Percentiles rank a stretch among this genome's conserved stretches.
Evolutionary conservation across 225 moss, liverwort and hornwort species (phyloP).

Genomic region (Polytrichum commune): DNA sequence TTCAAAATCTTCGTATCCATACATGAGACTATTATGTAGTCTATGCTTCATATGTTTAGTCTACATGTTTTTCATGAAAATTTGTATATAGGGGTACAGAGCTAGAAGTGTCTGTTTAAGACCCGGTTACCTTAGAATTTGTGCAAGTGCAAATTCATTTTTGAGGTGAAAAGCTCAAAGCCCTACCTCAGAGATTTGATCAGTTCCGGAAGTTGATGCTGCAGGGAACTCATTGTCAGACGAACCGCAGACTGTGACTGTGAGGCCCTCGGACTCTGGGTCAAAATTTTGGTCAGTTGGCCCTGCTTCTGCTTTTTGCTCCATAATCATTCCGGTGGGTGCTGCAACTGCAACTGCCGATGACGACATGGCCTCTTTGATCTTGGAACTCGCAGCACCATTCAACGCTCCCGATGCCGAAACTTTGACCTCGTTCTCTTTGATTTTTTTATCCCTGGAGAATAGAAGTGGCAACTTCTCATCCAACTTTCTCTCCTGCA

Average conservation of each 20-base stretch:
- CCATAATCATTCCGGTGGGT: conserved; percentile 61
- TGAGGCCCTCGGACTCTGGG: conserved; percentile 30
- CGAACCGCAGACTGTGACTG: conserved; percentile 21
- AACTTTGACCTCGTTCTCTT: conserved; percentile 32
- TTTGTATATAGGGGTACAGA: too few relatives aligned
- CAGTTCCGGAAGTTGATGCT: neutral
- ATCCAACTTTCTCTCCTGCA: conserved; percentile 44
- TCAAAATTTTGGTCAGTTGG: conserved; percentile 12
- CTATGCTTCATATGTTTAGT: too few relatives aligned
- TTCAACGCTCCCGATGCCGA: conserved; percentile 30
- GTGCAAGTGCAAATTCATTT: too few relatives aligned
- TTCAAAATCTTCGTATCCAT: too few relatives aligned
- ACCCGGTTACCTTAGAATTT: too few relatives aligned
- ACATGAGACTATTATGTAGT: too few relatives aligned
- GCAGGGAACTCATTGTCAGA: conserved; percentile 8
- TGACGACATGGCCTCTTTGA: conserved; percentile 36
- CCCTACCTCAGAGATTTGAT: conserved; percentile 18
- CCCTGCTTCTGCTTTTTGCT: conserved; percentile 36
- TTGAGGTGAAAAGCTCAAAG: too few relatives aligned
- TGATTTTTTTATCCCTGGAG: conserved; percentile 28
- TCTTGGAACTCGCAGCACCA: conserved; percentile 26
- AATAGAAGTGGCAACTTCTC: conserved; percentile 44
- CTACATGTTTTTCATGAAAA: too few relatives aligned
- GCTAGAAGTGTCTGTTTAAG: too few relatives aligned
- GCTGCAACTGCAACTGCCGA: conserved; percentile 43